These are phyloP conservation scores for Periconia sp. DNA, from an alignment of 2,329 filamentous ascomycete species.

Conservation along the genomic window DNA sequence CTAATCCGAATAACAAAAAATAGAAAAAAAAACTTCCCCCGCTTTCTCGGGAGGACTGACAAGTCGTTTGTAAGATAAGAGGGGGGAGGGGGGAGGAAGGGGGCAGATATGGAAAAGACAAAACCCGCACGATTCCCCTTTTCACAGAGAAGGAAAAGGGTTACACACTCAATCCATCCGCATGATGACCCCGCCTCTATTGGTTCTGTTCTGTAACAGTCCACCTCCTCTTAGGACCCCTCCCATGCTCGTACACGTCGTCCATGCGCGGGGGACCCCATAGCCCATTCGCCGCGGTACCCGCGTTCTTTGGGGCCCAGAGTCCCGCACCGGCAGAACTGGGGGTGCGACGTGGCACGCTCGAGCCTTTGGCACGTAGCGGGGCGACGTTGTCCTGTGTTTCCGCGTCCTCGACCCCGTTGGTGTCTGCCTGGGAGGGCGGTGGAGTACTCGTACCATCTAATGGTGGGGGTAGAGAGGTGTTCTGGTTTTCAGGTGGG, in stretches of 20 bases:
- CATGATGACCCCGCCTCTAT: too few species aligned
- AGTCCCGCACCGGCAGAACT: conserved; percentile 14
- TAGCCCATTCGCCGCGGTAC: conserved; percentile 37
- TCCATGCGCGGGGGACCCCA: conserved; percentile 46
- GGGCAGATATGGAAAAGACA: too few species aligned
- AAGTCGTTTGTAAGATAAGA: too few species aligned
- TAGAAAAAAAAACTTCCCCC: too few species aligned
- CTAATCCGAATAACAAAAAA: too few species aligned
- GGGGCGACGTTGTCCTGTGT: conserved; percentile 35
- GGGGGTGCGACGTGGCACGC: not conserved
- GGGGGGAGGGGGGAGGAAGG: too few species aligned
- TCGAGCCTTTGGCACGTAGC: conserved; percentile 20
- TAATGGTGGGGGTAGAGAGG: conserved; percentile 7
- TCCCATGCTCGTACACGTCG: conserved; percentile 39
- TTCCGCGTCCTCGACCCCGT: conserved; percentile 31
- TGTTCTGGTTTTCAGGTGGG: conserved; percentile 9
- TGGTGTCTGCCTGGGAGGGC: conserved; percentile 10
- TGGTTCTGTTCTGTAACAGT: conserved; percentile 39
- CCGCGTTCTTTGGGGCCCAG: conserved; percentile 25
- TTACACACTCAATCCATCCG: too few species aligned
- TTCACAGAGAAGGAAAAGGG: too few species aligned
- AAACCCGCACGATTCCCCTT: too few species aligned
- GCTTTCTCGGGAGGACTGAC: too few species aligned
- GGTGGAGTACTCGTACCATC: conserved; percentile 7
- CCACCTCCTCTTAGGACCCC: conserved; percentile 48